Conservation (phyloP, 352 stramenopile genomes). For the Pythium myriotylum region DNA sequence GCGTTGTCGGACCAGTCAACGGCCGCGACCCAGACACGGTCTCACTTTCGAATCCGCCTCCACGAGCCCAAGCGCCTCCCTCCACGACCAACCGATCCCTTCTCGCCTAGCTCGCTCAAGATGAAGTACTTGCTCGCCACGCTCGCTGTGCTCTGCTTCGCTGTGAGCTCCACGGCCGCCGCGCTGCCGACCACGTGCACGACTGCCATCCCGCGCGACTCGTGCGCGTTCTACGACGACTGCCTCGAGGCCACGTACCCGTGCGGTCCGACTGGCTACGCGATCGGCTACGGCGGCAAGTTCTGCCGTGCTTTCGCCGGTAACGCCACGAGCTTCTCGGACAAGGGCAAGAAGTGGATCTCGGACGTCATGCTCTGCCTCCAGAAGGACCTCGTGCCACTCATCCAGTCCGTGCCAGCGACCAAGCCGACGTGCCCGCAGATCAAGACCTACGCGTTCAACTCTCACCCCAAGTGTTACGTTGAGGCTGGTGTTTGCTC, state of each 20-base stretch:
- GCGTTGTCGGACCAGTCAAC: too few relatives aligned
- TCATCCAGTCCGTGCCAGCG: constrained; percentile 14
- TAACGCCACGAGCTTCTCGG: constrained; percentile 28
- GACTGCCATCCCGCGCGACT: constrained; percentile 26
- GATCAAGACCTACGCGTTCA: constrained; percentile 35
- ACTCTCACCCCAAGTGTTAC: constrained; percentile 40
- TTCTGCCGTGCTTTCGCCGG: constrained; percentile 32
- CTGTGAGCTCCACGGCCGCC: constrained; percentile 10
- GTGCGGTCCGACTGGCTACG: constrained; percentile 29
- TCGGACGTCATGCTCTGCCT: constrained; percentile 37
- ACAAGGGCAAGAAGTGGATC: constrained; percentile 32
- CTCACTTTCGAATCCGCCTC: constrained; percentile 20
- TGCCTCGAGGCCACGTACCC: constrained; percentile 32
- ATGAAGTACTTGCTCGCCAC: constrained; percentile 28
- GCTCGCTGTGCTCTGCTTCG: constrained; percentile 12
- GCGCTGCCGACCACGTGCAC: constrained; percentile 24
- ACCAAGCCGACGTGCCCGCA: constrained; percentile 19
- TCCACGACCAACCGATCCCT: too few relatives aligned
- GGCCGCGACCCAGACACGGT: not conserved
- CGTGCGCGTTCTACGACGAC: constrained; percentile 34
- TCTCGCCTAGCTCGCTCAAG: too few relatives aligned
- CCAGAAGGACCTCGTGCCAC: constrained; percentile 29
- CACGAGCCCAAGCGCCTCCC: constrained; percentile 1
- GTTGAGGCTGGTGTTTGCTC: constrained; percentile 32
- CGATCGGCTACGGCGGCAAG: constrained; percentile 31